phyloP scores from a whole-genome alignment of 2,329 filamentous ascomycete species.

The Scopulariopsis brevicaulis region DNA sequence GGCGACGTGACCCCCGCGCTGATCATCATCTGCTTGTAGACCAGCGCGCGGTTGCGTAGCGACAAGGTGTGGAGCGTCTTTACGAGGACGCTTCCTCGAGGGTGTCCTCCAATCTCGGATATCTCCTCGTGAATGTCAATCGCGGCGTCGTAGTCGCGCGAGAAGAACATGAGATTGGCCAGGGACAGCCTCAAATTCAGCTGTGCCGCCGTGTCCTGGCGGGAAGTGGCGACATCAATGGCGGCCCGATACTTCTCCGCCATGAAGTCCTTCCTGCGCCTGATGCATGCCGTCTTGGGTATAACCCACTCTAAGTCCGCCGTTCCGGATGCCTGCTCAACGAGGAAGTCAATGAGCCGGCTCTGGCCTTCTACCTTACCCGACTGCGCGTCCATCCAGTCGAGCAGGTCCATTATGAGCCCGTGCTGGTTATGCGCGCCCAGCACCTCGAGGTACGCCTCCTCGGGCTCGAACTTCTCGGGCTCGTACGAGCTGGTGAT shows the following conservation, averaged over 20 bases:
- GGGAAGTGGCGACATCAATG: conserved; percentile 18
- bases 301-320: conserved; percentile 23
- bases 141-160: conserved; percentile 20
- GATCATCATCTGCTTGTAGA: conserved; percentile 22
- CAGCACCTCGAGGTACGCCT: conserved; percentile 22
- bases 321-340: conserved; percentile 18
- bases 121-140: conserved; percentile 23
- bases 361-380: conserved; percentile 12
- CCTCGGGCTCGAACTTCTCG: conserved; percentile 24
- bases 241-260: conserved; percentile 17
- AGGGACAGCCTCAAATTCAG: conserved; percentile 25
- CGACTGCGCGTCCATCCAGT: conserved; percentile 17
- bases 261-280: conserved; percentile 16
- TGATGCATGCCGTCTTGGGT: conserved; percentile 25
- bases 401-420: conserved; percentile 21
- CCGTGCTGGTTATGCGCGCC: conserved; percentile 22
- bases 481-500: conserved; percentile 15
- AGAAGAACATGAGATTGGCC: conserved; percentile 21
- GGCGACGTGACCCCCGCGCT: conserved; percentile 14
- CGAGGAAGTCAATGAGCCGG: conserved; percentile 21
- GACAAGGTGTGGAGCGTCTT: conserved; percentile 25
- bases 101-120: conserved; percentile 23
- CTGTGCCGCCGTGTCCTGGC: conserved; percentile 22
- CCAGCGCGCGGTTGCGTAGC: conserved; percentile 23
- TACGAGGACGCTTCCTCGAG: conserved; percentile 24